These are phyloP conservation scores for Thielaviopsis musarum DNA, from an alignment of 2,329 filamentous ascomycete genomes.

Conservation along the genomic window DNA sequence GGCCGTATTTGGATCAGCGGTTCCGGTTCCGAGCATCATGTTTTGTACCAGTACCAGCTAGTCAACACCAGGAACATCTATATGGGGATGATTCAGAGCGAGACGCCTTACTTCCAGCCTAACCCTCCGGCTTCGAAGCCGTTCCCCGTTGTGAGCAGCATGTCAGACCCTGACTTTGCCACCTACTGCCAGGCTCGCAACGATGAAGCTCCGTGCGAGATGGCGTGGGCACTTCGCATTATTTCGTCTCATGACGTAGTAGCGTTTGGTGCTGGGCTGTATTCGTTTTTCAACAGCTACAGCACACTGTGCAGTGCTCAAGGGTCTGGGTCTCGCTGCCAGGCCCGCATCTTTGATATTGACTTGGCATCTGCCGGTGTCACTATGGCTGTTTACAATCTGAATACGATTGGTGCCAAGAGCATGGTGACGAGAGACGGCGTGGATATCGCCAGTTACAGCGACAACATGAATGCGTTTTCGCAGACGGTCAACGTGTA, in stretches of 20 bases:
- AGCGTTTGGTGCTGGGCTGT: constrained; percentile 47
- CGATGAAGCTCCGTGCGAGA: constrained; percentile 26
- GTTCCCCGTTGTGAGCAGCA: constrained; percentile 28
- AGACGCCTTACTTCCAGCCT: constrained; percentile 57
- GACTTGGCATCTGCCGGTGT: constrained; percentile 10
- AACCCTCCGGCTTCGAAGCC: constrained; percentile 41
- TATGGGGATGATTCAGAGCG: constrained; percentile 49
- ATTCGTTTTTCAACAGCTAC: constrained; percentile 54
- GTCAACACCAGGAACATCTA: constrained; percentile 41
- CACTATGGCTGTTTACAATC: constrained; percentile 25
- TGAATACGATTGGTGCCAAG: constrained; percentile 28
- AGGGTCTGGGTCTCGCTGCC: constrained; percentile 26
- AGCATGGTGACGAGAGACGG: constrained; percentile 25
- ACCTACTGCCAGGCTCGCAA: constrained; percentile 24
- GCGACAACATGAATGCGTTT: constrained; percentile 24
- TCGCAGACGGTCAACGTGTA: constrained; percentile 23
- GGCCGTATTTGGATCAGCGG: constrained; percentile 42
- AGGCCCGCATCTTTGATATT: constrained; percentile 25
- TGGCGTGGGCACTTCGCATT: constrained; percentile 50
- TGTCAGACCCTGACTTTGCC: constrained; percentile 37
- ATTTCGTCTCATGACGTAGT: constrained; percentile 36
- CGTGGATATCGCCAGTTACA: constrained; percentile 19
- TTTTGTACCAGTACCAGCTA: constrained; percentile 54
- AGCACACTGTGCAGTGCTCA: constrained; percentile 29
- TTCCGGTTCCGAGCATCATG: constrained; percentile 47